Percentiles rank a stretch among this genome's conserved stretches.
Conservation (phyloP, 2,329 filamentous ascomycete genomes). For the Fusarium begoniae region DNA sequence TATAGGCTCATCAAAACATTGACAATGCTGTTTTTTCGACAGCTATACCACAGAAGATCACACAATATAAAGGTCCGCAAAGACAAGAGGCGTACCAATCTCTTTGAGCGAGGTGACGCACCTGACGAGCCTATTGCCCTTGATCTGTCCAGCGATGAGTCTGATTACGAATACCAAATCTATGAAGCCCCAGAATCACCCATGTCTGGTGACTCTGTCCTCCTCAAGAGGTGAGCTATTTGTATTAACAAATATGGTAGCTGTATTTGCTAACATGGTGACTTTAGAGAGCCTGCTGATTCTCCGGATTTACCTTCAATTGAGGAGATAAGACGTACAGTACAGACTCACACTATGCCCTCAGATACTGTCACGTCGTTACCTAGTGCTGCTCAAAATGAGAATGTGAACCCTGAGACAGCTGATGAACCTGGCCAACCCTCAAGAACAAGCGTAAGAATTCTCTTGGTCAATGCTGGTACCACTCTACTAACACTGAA, state of each 20-base stretch:
- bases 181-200: not conserved
- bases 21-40: not conserved
- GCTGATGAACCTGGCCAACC: not conserved
- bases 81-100: not conserved
- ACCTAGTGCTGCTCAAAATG: not conserved
- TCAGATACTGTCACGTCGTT: not conserved
- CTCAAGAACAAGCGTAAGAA: not conserved
- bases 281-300: not conserved
- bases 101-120: not conserved
- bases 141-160: not conserved
- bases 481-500: not conserved
- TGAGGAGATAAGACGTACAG: not conserved
- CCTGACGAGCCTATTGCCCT: not conserved
- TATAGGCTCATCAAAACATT: not conserved
- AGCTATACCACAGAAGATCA: not conserved
- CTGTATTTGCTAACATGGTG: not conserved
- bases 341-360: not conserved
- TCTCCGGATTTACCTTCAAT: not conserved
- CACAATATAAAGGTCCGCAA: not conserved
- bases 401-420: not conserved
- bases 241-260: not conserved
- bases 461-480: not conserved
- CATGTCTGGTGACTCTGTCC: not conserved
- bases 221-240: not conserved
- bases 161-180: not conserved